phyloP scores from a whole-genome alignment of 257 asterid species.

The Galeopsis tetrahit region DNA sequence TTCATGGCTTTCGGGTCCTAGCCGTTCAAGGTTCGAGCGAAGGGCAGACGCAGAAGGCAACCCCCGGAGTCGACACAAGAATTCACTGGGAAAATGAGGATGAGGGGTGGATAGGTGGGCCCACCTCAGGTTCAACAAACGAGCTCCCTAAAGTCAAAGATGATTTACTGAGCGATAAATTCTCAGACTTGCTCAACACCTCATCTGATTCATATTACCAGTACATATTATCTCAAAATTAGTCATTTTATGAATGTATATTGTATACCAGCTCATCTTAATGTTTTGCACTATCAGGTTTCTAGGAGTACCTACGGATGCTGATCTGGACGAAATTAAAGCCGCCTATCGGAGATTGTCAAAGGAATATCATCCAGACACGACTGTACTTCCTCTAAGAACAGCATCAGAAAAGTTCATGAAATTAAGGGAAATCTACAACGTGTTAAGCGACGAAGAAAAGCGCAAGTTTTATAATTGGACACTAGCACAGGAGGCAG shows the following conservation, averaged over 20 bases:
- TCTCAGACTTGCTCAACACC: conserved; percentile 75
- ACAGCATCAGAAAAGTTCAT: conserved; percentile 84
- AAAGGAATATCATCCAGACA: conserved; percentile 95
- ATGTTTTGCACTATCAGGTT: conserved; percentile 52
- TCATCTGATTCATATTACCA: conserved; percentile 89
- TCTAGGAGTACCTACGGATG: conserved; percentile 70
- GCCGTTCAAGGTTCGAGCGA: conserved; percentile 53
- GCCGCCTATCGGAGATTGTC: conserved; percentile 79
- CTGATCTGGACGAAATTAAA: conserved; percentile 86
- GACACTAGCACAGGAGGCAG: conserved; percentile 87
- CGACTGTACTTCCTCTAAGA: conserved; percentile 85
- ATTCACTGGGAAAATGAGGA: conserved; percentile 92
- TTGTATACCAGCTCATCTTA: neutral
- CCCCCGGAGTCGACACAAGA: conserved; percentile 85
- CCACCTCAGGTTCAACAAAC: conserved; percentile 40
- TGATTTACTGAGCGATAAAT: conserved; percentile 54
- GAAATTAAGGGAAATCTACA: conserved; percentile 66
- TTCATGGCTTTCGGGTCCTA: conserved; percentile 22
- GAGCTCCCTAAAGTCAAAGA: conserved; percentile 54
- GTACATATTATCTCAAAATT: conserved; percentile 36
- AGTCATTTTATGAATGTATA: neutral
- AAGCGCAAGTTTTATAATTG: conserved; percentile 78
- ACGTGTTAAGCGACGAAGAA: conserved; percentile 67
- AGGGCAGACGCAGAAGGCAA: conserved; percentile 50
- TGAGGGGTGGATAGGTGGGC: conserved; percentile 90